Percentiles rank a stretch among this genome's conserved stretches.
phyloP scores from a whole-genome alignment of 1,284 basidiomycete species.

The Porogramme epimiltina region DNA sequence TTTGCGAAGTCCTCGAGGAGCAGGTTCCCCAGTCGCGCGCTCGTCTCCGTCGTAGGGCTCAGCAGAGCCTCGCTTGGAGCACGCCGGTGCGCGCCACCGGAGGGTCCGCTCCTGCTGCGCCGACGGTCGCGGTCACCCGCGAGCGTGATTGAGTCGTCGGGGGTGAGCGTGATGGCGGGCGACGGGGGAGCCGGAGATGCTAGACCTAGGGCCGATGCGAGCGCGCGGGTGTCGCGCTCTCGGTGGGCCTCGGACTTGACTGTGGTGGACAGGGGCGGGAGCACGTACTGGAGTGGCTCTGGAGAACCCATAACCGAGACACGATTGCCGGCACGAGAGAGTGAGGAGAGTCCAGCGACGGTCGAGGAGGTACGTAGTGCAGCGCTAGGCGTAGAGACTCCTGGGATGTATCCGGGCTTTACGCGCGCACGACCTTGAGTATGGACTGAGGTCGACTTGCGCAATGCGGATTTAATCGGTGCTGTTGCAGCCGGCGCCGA shows the following conservation, averaged over 20 bases:
- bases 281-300: slow-evolving; percentile 28
- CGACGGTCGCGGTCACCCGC: slow-evolving; percentile 43
- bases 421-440: slow-evolving; percentile 58
- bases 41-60: slow-evolving; percentile 40
- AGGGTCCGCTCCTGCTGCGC: slow-evolving; percentile 7
- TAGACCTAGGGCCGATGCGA: slow-evolving; percentile 59
- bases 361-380: slow-evolving; percentile 51
- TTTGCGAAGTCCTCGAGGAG: slow-evolving; percentile 52
- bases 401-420: slow-evolving; percentile 57
- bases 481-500: slow-evolving; percentile 40
- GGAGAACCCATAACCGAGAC: slow-evolving; percentile 25
- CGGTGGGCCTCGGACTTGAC: slow-evolving; percentile 47
- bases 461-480: slow-evolving; percentile 26
- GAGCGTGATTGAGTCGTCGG: slow-evolving; percentile 71
- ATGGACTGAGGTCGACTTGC: slow-evolving; percentile 25
- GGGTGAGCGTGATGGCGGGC: slow-evolving; percentile 63
- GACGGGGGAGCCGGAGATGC: slow-evolving; percentile 23
- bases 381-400: slow-evolving; percentile 44
- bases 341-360: slow-evolving; percentile 18
- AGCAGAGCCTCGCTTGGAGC: slow-evolving; percentile 26
- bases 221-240: slow-evolving; percentile 51
- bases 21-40: slow-evolving; percentile 54
- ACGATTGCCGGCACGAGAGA: slow-evolving; percentile 13
- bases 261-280: slow-evolving; percentile 33
- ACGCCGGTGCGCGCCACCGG: slow-evolving; percentile 9